These are phyloP conservation scores for Botryobasidium botryosum DNA, from an alignment of 768 basidiomycete genomes.

Conservation along the genomic window DNA sequence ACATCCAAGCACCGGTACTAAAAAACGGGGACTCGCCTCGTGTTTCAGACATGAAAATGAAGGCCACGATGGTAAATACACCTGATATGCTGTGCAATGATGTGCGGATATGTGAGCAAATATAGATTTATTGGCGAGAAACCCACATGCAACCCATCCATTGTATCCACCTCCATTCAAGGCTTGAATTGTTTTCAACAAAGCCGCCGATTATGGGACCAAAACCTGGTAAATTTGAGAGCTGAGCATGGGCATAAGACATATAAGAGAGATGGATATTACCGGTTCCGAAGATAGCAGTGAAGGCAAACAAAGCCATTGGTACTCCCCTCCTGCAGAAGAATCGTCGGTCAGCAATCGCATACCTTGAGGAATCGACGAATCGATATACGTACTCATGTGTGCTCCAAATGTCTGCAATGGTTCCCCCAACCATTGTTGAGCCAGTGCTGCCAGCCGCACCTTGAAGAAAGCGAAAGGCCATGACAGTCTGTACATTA, in stretches of 20 bases:
- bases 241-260: not conserved
- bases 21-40: not conserved
- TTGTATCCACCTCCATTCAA: slow-evolving; percentile 73
- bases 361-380: not conserved
- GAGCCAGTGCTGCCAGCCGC: slow-evolving; percentile 20
- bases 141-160: slow-evolving; percentile 56
- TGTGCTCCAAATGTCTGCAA: slow-evolving; percentile 22
- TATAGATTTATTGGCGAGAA: slow-evolving; percentile 1
- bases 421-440: slow-evolving; percentile 24
- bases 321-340: slow-evolving; percentile 48
- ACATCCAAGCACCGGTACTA: not conserved
- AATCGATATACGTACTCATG: slow-evolving; percentile 13
- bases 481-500: not conserved
- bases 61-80: too few species aligned
- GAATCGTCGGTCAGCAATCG: not conserved
- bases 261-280: too few species aligned
- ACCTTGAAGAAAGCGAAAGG: not conserved
- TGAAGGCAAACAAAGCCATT: slow-evolving; percentile 54
- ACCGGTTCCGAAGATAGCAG: slow-evolving; percentile 42
- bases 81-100: too few species aligned
- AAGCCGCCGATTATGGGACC: slow-evolving; percentile 50
- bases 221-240: slow-evolving; percentile 16
- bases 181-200: slow-evolving; percentile 22
- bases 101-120: not conserved
- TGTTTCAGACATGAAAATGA: too few species aligned